Evolutionary conservation across 1,284 basidiomycete species (phyloP), one percentile per base, ranked within the genome.

Genomic region (Ganoderma sinense): DNA sequence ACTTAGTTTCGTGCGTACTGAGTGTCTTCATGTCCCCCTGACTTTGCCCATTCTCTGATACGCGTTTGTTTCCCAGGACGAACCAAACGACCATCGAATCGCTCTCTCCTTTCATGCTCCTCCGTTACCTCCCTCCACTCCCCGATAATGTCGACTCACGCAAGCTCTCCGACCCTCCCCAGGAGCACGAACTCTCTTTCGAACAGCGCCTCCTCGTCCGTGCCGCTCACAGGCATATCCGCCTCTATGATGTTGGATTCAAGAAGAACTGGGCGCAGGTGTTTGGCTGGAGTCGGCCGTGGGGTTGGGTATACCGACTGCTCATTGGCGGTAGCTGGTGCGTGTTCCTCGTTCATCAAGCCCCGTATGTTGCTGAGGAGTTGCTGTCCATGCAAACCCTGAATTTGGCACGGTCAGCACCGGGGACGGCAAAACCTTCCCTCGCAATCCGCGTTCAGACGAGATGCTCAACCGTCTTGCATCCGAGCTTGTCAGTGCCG

Each of bases 11-110:
- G 94, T 95, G 75, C 76, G 93, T 85, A 20, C 41, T 26, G 8
- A 11, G 6, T n/a, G 36, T 8, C 66, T n/a, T 36, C 33, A 36
- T 36, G 53, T 69, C 65, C 65, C 20, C 66, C 67, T 63, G 55
- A 40, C 36, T 2, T 33, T 13, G n/a, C 56, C 41, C 26, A 36
- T n/a, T 36, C 31, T 26, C 43, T 39, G 33, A 43, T 64, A 40
- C 26, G 64, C 36, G 29, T 23, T 36, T 18, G n/a, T 14, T 20
- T 41, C 64, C 23, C 75, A 96, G 94, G 36, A 94, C 92, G 58
- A 97, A 97, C 79, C 92, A 95, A 79, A 96, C 95, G 4, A 97
- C 95, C 0, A 76, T 96, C 39, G 95, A 97, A 78, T 87, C 91
- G 71, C 86, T 96, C 48, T 89, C 93, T 0, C 93, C 93, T 2